A percentile compares a stretch with the other conserved stretches of the same genome.
These are phyloP conservation scores for Puccinellia tenuiflora DNA, from an alignment of 176 grass and related monocot species.

Conservation along the genomic window DNA sequence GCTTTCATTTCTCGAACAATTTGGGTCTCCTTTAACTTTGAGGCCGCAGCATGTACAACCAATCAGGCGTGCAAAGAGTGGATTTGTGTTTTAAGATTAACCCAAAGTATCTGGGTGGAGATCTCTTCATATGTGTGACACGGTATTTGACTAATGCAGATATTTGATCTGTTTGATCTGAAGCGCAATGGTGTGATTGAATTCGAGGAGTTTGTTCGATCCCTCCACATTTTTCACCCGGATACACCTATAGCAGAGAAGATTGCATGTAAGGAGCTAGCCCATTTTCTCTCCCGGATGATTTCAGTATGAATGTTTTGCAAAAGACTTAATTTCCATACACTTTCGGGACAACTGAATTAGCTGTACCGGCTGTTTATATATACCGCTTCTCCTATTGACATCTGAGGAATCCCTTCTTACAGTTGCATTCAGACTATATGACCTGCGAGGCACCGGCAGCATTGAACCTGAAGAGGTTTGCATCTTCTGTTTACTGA, in stretches of 20 bases:
- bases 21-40: background rate
- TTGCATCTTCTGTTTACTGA: background rate
- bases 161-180: conserved; percentile 90
- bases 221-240: conserved; percentile 77
- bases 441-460: conserved; percentile 70
- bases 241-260: conserved; percentile 56
- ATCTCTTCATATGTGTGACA: background rate
- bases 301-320: background rate
- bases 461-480: conserved; percentile 84
- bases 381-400: background rate
- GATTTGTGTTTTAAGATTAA: background rate
- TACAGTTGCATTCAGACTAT: conserved; percentile 85
- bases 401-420: conserved; percentile 16
- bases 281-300: background rate
- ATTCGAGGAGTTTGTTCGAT: conserved; percentile 78
- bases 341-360: background rate
- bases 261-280: conserved; percentile 58
- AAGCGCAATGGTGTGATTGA: conserved; percentile 77
- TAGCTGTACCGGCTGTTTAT: background rate
- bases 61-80: background rate
- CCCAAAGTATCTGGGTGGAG: background rate
- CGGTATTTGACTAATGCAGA: conserved; percentile 31
- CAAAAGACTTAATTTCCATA: background rate
- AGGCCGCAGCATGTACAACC: no score
- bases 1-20: background rate